A percentile compares a stretch with the other conserved stretches of the same genome.
These are phyloP conservation scores for Alternaria infectoria DNA, from an alignment of 2,329 filamentous ascomycete species.

Conservation along the genomic window DNA sequence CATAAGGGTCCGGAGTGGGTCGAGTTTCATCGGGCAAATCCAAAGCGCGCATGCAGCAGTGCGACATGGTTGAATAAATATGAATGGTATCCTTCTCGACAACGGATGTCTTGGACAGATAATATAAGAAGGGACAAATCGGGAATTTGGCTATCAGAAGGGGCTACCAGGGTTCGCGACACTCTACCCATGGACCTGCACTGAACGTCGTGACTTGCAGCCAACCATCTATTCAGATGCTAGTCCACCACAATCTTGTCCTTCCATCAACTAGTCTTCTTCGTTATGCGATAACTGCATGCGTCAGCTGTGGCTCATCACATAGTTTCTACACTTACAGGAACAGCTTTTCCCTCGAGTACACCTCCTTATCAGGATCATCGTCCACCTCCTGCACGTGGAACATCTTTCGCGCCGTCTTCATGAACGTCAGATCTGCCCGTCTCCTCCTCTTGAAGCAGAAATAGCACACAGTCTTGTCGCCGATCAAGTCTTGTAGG, in stretches of 20 bases:
- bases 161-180: not conserved
- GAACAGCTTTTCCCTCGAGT: constrained; percentile 56
- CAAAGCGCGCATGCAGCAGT: not conserved
- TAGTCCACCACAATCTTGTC: not conserved
- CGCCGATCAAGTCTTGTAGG: constrained; percentile 72
- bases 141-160: not conserved
- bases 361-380: constrained; percentile 55
- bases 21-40: not conserved
- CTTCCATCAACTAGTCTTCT: constrained; percentile 16
- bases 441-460: constrained; percentile 93
- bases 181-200: not conserved
- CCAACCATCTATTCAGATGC: not conserved
- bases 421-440: constrained; percentile 64
- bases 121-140: not conserved
- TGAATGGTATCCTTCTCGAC: not conserved
- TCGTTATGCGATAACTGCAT: constrained; percentile 28
- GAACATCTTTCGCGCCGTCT: constrained; percentile 57
- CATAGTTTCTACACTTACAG: constrained; percentile 48
- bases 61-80: not conserved
- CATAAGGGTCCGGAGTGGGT: not conserved
- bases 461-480: constrained; percentile 75
- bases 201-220: not conserved
- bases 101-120: not conserved
- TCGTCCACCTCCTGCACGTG: constrained; percentile 55
- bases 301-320: not conserved